These are phyloP conservation scores for Apiospora kogelbergensis DNA, from an alignment of 2,329 filamentous ascomycete species.

Conservation along the genomic window DNA sequence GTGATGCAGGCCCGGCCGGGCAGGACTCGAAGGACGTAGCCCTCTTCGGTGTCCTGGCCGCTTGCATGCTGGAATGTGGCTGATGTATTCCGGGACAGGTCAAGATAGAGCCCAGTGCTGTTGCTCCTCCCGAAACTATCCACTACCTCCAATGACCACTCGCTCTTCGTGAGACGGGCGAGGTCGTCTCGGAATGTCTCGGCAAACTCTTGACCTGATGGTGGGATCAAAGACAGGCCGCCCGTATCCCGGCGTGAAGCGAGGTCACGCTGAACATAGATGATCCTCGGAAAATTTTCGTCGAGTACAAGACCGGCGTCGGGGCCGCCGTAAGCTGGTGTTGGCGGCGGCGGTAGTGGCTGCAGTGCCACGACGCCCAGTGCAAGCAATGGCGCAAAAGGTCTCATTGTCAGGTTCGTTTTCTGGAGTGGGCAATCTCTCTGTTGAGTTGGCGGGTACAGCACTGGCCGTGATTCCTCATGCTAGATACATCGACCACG, in stretches of 20 bases:
- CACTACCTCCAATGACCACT: slow-evolving; percentile 42
- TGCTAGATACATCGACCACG: background rate
- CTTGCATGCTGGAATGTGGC: slow-evolving; percentile 44
- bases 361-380: background rate
- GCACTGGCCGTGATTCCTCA: background rate
- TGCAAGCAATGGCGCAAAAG: background rate
- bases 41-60: slow-evolving; percentile 47
- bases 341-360: background rate
- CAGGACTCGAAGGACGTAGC: slow-evolving; percentile 44
- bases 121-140: slow-evolving; percentile 29
- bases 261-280: slow-evolving; percentile 43
- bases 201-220: slow-evolving; percentile 48
- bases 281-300: slow-evolving; percentile 20
- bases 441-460: background rate
- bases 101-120: slow-evolving; percentile 43
- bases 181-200: slow-evolving; percentile 46
- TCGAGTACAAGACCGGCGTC: slow-evolving; percentile 14
- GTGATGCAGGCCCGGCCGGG: slow-evolving; percentile 34
- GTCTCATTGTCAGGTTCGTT: background rate
- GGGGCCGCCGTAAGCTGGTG: background rate
- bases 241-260: slow-evolving; percentile 39
- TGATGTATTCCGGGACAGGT: slow-evolving; percentile 27
- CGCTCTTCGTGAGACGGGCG: slow-evolving; percentile 35
- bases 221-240: slow-evolving; percentile 52
- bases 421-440: background rate